Base-by-base conservation (phyloP, 2,329 filamentous ascomycete species). In the Plenodomus tracheiphilus region DNA sequence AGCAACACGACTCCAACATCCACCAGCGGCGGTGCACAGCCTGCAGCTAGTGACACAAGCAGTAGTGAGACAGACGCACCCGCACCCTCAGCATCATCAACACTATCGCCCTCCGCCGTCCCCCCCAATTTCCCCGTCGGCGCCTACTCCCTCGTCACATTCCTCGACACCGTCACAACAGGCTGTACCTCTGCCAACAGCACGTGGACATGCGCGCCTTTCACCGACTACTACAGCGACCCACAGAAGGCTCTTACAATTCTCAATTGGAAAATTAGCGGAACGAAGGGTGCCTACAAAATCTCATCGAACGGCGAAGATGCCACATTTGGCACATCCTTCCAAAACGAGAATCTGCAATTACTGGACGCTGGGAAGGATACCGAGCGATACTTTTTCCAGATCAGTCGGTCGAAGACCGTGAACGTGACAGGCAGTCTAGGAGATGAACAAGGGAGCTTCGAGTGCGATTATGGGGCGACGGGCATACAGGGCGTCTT, bases 161-260 rank as follows among this genome's bases (percentile, higher is more conserved):
- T 80, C 49, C 80, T 89, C 34, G 74, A 77, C 41, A 79, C 74
- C 4, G 71, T 79, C 2, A 70, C 73, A 15, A 79, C 81, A 6
- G 75, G 75, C 41, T 89, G 86, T 69, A 85, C 83, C 1, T 77
- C 80, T 13, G 79, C 82, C 56, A 56, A 80, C 0, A 70, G 75
- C 4, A 83, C 83, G 1, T 89, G 85, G 83, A 75, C 75, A 46
- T 89, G 86, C 74, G 82, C 79, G 51, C 84, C 85, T 1, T 81
- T 80, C 61, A 73, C 70, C 2, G 75, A 76, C 22, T 85, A 82
- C 69, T 69, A 73, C 39, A 57, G 71, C 15, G 68, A 74, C 13
- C 62, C 65, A 9, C 66, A 74, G 6, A 70, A 70, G 3, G 72
- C 75, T 17, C 65, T 77, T 4, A 75, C 81, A 0, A 81, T 77